Conservation (phyloP, 345 rosid species). For the Salix suchowensis region DNA sequence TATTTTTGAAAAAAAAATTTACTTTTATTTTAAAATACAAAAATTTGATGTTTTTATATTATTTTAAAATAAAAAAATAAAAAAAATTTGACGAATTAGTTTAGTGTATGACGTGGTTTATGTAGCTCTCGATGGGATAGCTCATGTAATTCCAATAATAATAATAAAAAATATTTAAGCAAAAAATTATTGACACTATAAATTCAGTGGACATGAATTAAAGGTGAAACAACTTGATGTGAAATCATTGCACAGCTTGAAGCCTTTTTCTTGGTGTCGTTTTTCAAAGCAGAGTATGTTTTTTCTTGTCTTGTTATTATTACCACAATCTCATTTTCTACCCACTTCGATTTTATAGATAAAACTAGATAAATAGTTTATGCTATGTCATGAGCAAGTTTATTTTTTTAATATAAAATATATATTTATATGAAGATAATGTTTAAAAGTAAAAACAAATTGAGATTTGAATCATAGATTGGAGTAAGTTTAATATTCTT, state of each 20-base stretch:
- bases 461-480: too few relatives aligned
- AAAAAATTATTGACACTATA: neutral
- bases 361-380: too few relatives aligned
- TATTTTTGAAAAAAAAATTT: too few relatives aligned
- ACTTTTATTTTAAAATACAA: too few relatives aligned
- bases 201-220: neutral
- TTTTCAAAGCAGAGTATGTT: neutral
- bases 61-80: too few relatives aligned
- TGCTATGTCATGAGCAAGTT: too few relatives aligned
- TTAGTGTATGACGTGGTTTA: neutral
- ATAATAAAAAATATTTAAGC: neutral
- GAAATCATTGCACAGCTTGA: neutral
- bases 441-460: too few relatives aligned
- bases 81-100: neutral
- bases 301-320: neutral
- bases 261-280: neutral
- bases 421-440: too few relatives aligned
- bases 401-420: too few relatives aligned
- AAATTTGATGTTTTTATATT: too few relatives aligned
- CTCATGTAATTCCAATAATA: neutral
- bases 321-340: neutral
- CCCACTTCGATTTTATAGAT: too few relatives aligned
- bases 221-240: neutral
- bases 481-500: too few relatives aligned
- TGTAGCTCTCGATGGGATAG: neutral